phyloP scores from a whole-genome alignment of 2,329 filamentous ascomycete genomes.

The Uncinocarpus reesii region DNA sequence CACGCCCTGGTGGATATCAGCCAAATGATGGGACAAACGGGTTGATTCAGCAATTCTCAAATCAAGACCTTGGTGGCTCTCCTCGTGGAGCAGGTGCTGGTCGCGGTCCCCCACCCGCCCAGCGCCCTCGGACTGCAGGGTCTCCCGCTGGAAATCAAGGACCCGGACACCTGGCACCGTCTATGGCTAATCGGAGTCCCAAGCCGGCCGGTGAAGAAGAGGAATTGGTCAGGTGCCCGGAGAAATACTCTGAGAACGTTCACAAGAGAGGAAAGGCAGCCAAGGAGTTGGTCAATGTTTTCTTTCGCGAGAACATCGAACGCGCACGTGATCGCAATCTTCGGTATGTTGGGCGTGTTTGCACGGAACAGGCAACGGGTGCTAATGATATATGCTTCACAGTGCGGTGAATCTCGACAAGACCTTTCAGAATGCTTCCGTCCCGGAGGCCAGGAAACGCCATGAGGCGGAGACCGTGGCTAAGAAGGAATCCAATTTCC shows the following conservation, averaged over 20 bases:
- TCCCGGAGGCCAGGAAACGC: conserved; percentile 66
- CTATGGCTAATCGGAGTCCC: conserved; percentile 51
- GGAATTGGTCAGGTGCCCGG: conserved; percentile 68
- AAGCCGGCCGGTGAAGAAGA: conserved; percentile 49
- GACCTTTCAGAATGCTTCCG: conserved; percentile 65
- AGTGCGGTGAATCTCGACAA: conserved; percentile 89
- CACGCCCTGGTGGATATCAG: conserved; percentile 37
- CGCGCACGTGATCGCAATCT: conserved; percentile 89
- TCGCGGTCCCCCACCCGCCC: conserved; percentile 55
- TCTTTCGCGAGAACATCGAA: conserved; percentile 98
- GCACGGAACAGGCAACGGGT: neutral
- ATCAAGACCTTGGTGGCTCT: conserved; percentile 76
- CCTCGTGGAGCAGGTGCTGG: conserved; percentile 47
- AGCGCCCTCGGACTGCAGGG: conserved; percentile 77
- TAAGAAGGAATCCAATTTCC: conserved; percentile 91
- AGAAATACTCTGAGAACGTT: conserved; percentile 79
- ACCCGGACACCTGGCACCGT: conserved; percentile 60
- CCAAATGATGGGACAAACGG: conserved; percentile 79
- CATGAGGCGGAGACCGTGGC: conserved; percentile 76
- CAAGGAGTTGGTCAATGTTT: conserved; percentile 58
- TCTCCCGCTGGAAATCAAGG: conserved; percentile 44
- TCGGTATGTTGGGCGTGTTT: conserved; percentile 51
- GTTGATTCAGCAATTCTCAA: conserved; percentile 88
- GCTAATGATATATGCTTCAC: conserved; percentile 9
- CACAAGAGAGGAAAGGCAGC: conserved; percentile 60